A percentile compares a stretch with the other conserved stretches of the same genome.
These are phyloP conservation scores for Myrmaecium sp. DNA, from an alignment of 2,329 filamentous ascomycete genomes.

Conservation along the genomic window DNA sequence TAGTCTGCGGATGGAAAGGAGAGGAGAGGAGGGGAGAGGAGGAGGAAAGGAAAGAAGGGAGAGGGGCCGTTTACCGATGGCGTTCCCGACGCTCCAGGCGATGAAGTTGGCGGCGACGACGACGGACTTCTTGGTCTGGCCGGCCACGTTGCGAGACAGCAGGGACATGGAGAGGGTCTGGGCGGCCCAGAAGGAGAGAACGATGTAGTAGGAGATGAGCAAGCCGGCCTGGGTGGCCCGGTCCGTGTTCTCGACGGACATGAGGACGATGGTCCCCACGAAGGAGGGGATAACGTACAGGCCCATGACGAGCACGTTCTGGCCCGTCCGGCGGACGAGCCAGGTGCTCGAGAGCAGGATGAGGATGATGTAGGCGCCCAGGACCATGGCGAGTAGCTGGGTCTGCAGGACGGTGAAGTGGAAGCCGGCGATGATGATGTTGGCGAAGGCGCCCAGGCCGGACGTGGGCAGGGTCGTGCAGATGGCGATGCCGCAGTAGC, in stretches of 20 bases:
- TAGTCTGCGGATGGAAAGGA: not conserved
- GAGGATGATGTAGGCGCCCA: conserved; percentile 57
- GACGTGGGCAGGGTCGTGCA: conserved; percentile 59
- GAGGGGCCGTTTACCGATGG: conserved; percentile 33
- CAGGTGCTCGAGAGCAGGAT: conserved; percentile 49
- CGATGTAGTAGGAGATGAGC: conserved; percentile 59
- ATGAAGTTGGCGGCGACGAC: conserved; percentile 55
- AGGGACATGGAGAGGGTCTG: conserved; percentile 50
- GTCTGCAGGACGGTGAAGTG: conserved; percentile 50
- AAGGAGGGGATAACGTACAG: conserved; percentile 52
- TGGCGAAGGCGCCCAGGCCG: conserved; percentile 56
- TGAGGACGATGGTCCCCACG: conserved; percentile 53
- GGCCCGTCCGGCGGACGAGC: conserved; percentile 50
- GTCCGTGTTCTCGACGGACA: conserved; percentile 45
- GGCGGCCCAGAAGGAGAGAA: conserved; percentile 61
- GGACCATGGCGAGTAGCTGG: conserved; percentile 58
- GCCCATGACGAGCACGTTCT: conserved; percentile 52
- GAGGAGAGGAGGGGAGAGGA: not conserved
- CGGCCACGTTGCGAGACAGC: conserved; percentile 52
- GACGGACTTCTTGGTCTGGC: conserved; percentile 56
- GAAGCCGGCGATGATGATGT: conserved; percentile 55
- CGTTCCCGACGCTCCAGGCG: conserved; percentile 51
- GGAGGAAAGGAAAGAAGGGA: not conserved
- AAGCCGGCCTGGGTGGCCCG: conserved; percentile 46
- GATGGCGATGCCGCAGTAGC: conserved; percentile 47